These are phyloP conservation scores for Stagonosporopsis cucurbitacearum DNA, from an alignment of 2,329 filamentous ascomycete species.

Conservation along the genomic window DNA sequence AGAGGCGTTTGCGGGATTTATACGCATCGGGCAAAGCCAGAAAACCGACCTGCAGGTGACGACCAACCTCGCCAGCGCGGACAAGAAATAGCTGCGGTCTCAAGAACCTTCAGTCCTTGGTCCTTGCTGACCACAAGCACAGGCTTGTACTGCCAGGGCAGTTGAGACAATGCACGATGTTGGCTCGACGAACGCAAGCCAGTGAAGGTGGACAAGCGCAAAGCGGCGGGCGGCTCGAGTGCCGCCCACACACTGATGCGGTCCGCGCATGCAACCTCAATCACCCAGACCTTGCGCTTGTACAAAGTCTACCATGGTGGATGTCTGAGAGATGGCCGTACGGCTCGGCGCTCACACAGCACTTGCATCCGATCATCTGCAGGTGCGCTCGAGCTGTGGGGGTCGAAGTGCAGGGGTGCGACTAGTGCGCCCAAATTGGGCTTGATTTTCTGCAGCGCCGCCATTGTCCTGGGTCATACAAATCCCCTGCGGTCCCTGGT, in stretches of 20 bases:
- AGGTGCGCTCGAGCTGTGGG: conserved; percentile 33
- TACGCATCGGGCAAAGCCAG: conserved; percentile 16
- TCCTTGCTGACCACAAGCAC: neutral
- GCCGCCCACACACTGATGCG: neutral
- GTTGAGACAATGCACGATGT: neutral
- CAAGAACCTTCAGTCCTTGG: conserved; percentile 5
- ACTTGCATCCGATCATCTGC: conserved; percentile 32
- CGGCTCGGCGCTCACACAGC: conserved; percentile 15
- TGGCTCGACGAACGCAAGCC: neutral
- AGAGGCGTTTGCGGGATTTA: conserved; percentile 29
- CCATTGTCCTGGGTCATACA: conserved; percentile 22
- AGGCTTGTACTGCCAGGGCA: neutral
- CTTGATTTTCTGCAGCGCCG: conserved; percentile 12
- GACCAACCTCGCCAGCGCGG: conserved; percentile 9
- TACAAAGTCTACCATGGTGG: conserved; percentile 1
- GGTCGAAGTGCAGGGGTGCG: conserved; percentile 24
- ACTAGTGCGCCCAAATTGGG: conserved; percentile 2
- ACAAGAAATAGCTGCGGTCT: conserved; percentile 16
- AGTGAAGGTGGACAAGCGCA: neutral
- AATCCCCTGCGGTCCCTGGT: conserved; percentile 19
- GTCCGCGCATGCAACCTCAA: conserved; percentile 9
- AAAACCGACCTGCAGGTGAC: conserved; percentile 12
- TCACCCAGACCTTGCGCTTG: conserved; percentile 6
- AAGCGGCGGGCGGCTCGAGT: neutral
- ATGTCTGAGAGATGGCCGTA: conserved; percentile 7